Evolutionary conservation across 208 protist species (phyloP).

Genomic region (Crithidia brevicula): DNA sequence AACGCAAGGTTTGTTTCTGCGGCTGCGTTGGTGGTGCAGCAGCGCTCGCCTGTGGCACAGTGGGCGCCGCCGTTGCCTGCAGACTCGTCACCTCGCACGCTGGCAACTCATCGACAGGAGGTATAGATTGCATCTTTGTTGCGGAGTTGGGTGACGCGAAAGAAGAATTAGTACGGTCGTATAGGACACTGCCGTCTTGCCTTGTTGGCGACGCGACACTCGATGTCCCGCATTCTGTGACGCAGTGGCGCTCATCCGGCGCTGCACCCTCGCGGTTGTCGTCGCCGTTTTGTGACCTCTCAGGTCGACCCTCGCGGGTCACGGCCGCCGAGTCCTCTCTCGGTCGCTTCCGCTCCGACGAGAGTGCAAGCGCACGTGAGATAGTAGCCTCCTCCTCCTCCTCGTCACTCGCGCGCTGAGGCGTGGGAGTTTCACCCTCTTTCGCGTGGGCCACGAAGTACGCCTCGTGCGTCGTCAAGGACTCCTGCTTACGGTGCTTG

Average conservation of each 20-base stretch:
- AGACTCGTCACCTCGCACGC: background rate
- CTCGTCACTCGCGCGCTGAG: background rate
- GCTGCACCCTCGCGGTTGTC: background rate
- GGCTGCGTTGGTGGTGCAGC: background rate
- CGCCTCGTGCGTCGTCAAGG: constrained; percentile 6
- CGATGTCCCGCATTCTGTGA: background rate
- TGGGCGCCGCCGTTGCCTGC: background rate
- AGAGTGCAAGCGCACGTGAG: constrained; percentile 26
- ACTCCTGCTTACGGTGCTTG: background rate
- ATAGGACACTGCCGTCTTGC: background rate
- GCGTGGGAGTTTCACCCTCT: background rate
- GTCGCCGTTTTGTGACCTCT: background rate
- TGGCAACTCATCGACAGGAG: background rate
- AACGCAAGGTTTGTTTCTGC: constrained; percentile 20
- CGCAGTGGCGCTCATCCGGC: background rate
- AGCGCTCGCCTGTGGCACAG: background rate
- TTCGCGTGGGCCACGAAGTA: background rate
- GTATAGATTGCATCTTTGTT: background rate
- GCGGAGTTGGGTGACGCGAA: background rate
- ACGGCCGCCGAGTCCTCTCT: constrained; percentile 18
- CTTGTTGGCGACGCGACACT: background rate
- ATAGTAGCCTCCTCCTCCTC: constrained; percentile 20
- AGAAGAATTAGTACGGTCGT: constrained; percentile 12
- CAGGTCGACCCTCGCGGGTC: background rate
- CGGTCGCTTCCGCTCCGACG: constrained; percentile 29